Evolutionary conservation across 2,329 filamentous ascomycete species (phyloP).

Genomic region (Davidsoniella neocaledoniae): DNA sequence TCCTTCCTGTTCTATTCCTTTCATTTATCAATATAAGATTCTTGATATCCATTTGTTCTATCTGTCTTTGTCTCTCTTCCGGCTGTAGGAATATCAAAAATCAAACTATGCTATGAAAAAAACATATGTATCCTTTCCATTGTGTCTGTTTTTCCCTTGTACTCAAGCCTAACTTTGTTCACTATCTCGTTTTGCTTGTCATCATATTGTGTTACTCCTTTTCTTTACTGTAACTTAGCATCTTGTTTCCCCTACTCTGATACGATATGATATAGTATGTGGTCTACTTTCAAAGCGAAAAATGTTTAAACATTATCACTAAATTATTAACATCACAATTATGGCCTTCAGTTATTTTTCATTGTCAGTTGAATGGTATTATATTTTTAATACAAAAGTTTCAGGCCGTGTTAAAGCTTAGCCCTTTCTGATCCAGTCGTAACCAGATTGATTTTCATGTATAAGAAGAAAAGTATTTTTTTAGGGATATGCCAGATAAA

Average conservation of each 20-base stretch:
- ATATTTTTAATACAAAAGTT: constrained; percentile 4
- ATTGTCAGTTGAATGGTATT: constrained; percentile 12
- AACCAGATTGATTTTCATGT: constrained; percentile 7
- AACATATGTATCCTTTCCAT: background rate
- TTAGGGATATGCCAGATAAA: background rate
- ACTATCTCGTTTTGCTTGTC: constrained; percentile 2
- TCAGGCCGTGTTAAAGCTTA: constrained; percentile 12
- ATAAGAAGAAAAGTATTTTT: background rate
- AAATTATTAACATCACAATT: background rate
- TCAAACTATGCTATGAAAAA: no score
- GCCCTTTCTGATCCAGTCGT: constrained; percentile 12
- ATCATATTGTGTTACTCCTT: background rate
- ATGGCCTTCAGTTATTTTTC: background rate
- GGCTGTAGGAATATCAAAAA: background rate
- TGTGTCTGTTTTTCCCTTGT: background rate
- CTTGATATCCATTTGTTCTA: no score
- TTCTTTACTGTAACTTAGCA: background rate
- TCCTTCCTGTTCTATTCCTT: background rate
- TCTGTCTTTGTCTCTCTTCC: background rate
- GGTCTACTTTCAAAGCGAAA: background rate
- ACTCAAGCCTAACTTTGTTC: background rate
- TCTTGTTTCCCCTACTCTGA: background rate
- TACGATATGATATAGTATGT: background rate
- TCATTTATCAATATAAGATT: background rate
- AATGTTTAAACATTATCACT: background rate